These are phyloP conservation scores for Magnaporthiopsis incrustans DNA, from an alignment of 2,329 filamentous ascomycete species.

Conservation along the genomic window DNA sequence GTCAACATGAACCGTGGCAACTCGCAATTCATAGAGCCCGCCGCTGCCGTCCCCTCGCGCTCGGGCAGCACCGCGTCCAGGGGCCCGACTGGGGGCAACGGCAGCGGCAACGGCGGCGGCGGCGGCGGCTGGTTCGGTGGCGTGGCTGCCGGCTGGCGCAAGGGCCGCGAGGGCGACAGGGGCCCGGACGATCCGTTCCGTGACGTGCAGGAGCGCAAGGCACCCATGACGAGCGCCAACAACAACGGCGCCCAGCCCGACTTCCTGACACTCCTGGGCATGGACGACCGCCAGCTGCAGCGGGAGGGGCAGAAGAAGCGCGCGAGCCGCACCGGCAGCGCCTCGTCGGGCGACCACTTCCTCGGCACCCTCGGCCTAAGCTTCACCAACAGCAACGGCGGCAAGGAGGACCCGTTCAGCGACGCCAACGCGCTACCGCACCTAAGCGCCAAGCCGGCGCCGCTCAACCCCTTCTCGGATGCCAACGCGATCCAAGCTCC, in stretches of 20 bases:
- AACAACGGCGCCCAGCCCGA: slow-evolving; percentile 26
- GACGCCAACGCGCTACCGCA: slow-evolving; percentile 35
- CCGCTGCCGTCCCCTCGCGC: slow-evolving; percentile 14
- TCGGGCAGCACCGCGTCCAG: slow-evolving; percentile 16
- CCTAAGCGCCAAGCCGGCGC: slow-evolving; percentile 29
- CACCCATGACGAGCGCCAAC: slow-evolving; percentile 9
- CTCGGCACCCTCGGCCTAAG: slow-evolving; percentile 30
- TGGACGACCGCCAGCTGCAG: slow-evolving; percentile 33
- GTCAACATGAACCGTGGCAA: slow-evolving; percentile 45
- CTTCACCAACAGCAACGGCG: slow-evolving; percentile 17
- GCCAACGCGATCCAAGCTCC: slow-evolving; percentile 30
- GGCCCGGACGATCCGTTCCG: slow-evolving; percentile 20
- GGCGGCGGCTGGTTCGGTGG: slow-evolving; percentile 36
- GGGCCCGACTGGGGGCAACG: slow-evolving; percentile 25
- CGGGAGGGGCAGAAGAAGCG: slow-evolving; percentile 28
- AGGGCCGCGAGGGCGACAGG: slow-evolving; percentile 8
- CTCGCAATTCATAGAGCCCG: slow-evolving; percentile 39
- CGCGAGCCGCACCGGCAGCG: slow-evolving; percentile 22
- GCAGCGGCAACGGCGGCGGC: no score
- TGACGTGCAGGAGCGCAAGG: slow-evolving; percentile 18
- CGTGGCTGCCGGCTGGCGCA: slow-evolving; percentile 30
- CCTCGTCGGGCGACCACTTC: slow-evolving; percentile 29
- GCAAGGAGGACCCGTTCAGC: slow-evolving; percentile 35
- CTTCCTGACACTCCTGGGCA: slow-evolving; percentile 34
- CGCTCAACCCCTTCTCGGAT: slow-evolving; percentile 42